Conservation (phyloP, 176 grass and related monocot genomes). For the Oryza punctata region DNA sequence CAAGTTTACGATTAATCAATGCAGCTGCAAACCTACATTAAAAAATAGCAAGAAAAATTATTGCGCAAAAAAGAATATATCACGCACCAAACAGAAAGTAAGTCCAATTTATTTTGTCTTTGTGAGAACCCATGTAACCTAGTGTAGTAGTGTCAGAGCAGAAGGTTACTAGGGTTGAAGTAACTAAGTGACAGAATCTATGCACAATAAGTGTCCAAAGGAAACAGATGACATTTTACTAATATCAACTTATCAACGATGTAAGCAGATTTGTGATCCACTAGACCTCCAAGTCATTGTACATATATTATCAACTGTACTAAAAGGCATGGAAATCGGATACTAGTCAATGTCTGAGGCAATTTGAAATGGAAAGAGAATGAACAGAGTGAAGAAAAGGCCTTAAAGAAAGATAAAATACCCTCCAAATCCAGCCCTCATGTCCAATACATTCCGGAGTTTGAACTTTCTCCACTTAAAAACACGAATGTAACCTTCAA, state of each 20-base stretch:
- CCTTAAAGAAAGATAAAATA: conserved; percentile 46
- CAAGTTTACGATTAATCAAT: conserved; percentile 66
- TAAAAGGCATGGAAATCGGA: background rate
- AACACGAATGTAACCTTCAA: conserved; percentile 67
- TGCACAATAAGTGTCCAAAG: background rate
- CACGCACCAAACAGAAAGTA: conserved; percentile 5
- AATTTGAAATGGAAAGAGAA: background rate
- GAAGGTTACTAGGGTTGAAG: background rate
- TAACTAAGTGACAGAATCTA: background rate
- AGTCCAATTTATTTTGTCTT: conserved; percentile 2
- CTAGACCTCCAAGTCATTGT: background rate
- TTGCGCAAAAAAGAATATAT: background rate
- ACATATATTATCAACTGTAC: background rate
- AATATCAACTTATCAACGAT: background rate
- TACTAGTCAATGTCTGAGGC: background rate
- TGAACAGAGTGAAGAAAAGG: conserved; percentile 27
- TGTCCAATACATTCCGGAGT: conserved; percentile 89
- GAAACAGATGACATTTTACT: conserved; percentile 4
- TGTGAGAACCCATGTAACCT: background rate
- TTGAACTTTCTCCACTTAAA: conserved; percentile 83
- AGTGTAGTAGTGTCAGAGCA: background rate
- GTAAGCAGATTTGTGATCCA: background rate
- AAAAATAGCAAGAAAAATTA: conserved; percentile 17
- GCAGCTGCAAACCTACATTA: conserved; percentile 74
- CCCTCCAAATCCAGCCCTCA: conserved; percentile 97